Conservation (phyloP, 2,329 filamentous ascomycete species). For the Pezicula radicicola region DNA sequence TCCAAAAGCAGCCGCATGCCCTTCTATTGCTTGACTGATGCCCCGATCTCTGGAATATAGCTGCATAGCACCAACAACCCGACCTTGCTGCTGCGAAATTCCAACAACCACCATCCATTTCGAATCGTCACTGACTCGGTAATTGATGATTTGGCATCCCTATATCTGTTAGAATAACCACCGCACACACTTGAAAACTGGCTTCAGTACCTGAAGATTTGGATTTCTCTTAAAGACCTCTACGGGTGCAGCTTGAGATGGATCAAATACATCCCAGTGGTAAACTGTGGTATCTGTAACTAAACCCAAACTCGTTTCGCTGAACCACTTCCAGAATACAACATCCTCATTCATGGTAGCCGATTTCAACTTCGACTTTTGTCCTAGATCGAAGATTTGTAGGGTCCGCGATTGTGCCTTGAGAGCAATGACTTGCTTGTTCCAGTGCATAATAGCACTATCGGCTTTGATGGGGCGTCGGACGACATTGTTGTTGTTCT, state of each 20-base stretch:
- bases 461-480: constrained; percentile 96
- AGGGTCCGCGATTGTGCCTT: constrained; percentile 92
- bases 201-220: constrained; percentile 73
- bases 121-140: constrained; percentile 89
- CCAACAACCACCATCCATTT: constrained; percentile 99
- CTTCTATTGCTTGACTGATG: constrained; percentile 97
- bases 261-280: constrained; percentile 96
- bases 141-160: constrained; percentile 99
- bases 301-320: constrained; percentile 80
- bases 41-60: constrained; percentile 94
- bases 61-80: constrained; percentile 95
- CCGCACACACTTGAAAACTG: neutral
- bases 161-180: constrained; percentile 34
- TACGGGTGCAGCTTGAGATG: constrained; percentile 71
- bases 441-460: constrained; percentile 99
- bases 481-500: constrained; percentile 94
- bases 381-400: constrained; percentile 93
- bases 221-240: constrained; percentile 95
- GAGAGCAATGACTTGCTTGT: constrained; percentile 90
- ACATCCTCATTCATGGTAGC: constrained; percentile 96
- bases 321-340: constrained; percentile 99
- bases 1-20: constrained; percentile 92
- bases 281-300: constrained; percentile 90
- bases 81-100: constrained; percentile 88
- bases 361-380: constrained; percentile 94